Conservation (phyloP, 371 early-diverging fungal genomes). For the Mucor racemosus region DNA sequence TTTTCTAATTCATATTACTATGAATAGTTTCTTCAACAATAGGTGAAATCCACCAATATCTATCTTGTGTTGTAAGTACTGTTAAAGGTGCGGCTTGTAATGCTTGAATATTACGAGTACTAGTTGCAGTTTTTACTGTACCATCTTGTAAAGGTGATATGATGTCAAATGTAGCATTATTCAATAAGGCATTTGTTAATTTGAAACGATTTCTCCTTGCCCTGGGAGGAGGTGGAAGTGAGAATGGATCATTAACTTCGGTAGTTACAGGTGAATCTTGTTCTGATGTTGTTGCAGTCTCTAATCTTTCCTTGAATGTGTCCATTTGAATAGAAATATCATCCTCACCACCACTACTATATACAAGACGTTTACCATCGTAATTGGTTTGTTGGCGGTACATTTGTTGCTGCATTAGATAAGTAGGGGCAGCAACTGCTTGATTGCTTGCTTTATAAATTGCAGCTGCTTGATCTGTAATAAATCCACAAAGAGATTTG, state of each 20-base stretch:
- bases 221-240: slow-evolving; percentile 38
- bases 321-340: slow-evolving; percentile 13
- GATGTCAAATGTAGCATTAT: slow-evolving; percentile 6
- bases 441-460: slow-evolving; percentile 17
- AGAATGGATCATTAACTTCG: slow-evolving; percentile 6
- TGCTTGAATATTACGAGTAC: neutral
- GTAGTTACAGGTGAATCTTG: neutral
- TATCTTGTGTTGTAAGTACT: slow-evolving; percentile 32
- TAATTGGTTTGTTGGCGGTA: slow-evolving; percentile 24
- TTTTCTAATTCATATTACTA: slow-evolving; percentile 1
- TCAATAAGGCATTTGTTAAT: neutral
- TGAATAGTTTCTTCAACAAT: slow-evolving; percentile 36
- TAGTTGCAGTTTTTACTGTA: neutral
- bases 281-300: neutral
- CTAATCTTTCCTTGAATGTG: neutral
- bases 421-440: slow-evolving; percentile 9
- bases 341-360: slow-evolving; percentile 13
- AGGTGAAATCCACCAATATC: slow-evolving; percentile 43
- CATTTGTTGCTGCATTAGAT: slow-evolving; percentile 28
- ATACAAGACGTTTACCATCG: neutral
- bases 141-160: slow-evolving; percentile 1
- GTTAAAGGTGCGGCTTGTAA: slow-evolving; percentile 23
- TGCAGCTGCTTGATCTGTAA: slow-evolving; percentile 40
- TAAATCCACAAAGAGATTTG: slow-evolving; percentile 26
- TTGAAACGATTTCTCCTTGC: slow-evolving; percentile 31